Base-by-base conservation (phyloP, 2,329 filamentous ascomycete species). In the Stromatinia cepivora region DNA sequence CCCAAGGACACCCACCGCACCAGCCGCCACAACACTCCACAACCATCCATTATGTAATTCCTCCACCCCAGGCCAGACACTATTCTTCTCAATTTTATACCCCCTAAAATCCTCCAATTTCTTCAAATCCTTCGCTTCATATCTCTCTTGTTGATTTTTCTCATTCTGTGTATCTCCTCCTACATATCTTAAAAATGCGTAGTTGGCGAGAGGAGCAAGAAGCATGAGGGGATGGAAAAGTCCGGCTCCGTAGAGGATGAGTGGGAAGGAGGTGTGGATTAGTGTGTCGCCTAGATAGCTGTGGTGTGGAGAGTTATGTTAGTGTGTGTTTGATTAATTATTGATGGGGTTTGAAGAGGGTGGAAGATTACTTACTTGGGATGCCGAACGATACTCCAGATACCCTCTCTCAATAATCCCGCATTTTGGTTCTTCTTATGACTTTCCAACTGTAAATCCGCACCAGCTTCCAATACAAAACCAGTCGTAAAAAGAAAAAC, bases 271-370 rank as follows among this genome's bases (percentile, higher is more conserved):
- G 3, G 70, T 57, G 31, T 71, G 70, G 36, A 71, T 63, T 4
- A 71, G 69, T 39, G 70, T 57, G 25, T 71, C 70, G 8, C 70
- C 70, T n/a, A 71, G 70, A 10, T 71, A 71, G 50, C 70, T 71
- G 39, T 25, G 15, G 34, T 36, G 11, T 1, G 13, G 6, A n/a
- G 31, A 39, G 20, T 10, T 4, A 7, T 57, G 25, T 71, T n/a
- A 71, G 56, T 46, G 17, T 48, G 42, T 39, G 13, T 2, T 2
- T 1, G n/a, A n/a, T n/a, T n/a, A n/a, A n/a, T 22, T 8, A 28
- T 13, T 13, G 28, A 42, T 17, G 11, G 7, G 3, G 22, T 8
- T 5, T 39, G 1, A 39, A 10, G 36, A 42, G 39, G 13, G 64
- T 28, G 13, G 1, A 17, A 7, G 7, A 63, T 13, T 39, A 63